Conservation (phyloP, 192 early-diverging fungal species). For the Podila epicladia region DNA sequence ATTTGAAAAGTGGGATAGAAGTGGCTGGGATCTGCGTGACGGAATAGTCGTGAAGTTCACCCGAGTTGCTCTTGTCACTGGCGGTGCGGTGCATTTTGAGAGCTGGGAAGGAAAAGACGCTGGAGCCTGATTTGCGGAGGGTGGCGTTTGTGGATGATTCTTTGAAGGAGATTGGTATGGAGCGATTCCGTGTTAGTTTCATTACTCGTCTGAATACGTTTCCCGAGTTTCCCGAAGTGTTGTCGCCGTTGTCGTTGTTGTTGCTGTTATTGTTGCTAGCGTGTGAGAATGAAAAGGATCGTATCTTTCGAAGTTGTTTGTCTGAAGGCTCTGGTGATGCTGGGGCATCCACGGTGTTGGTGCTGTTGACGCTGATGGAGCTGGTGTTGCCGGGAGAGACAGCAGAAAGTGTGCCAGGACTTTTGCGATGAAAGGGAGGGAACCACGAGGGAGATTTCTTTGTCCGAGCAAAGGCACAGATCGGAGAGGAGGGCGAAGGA, state of each 20-base stretch:
- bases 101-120: slow-evolving; percentile 15
- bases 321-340: background rate
- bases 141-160: background rate
- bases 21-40: background rate
- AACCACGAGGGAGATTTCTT: background rate
- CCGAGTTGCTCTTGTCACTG: background rate
- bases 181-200: slow-evolving; percentile 12
- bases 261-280: background rate
- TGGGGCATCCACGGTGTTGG: background rate
- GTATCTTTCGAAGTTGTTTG: background rate
- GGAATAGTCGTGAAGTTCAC: background rate
- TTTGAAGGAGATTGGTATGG: slow-evolving; percentile 9
- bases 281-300: background rate
- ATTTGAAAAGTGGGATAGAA: background rate
- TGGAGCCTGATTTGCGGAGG: slow-evolving; percentile 1
- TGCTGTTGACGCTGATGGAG: background rate
- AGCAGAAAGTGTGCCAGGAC: background rate
- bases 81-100: slow-evolving; percentile 3
- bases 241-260: background rate
- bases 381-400: background rate
- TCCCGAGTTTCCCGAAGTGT: background rate
- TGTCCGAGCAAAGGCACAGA: background rate
- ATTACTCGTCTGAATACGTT: slow-evolving; percentile 6
- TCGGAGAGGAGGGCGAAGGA: background rate
- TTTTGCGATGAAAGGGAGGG: background rate